Conservation (phyloP, 106 monocot genomes). For the Chionographis japonica region DNA sequence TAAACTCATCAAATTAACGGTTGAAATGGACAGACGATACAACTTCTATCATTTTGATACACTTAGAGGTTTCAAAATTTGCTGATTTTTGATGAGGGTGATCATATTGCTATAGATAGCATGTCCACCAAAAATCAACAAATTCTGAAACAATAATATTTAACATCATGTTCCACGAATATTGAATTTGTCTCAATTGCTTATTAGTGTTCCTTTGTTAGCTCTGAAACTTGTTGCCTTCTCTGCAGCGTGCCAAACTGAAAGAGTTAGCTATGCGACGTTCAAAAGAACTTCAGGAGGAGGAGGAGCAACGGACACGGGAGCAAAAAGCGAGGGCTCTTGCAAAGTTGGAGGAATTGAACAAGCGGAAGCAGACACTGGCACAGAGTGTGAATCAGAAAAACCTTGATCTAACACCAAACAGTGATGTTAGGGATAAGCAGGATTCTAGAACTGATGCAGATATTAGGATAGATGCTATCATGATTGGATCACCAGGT, state of each 20-base stretch:
- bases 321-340: conserved; percentile 91
- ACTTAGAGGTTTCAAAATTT: too few relatives aligned
- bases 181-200: too few relatives aligned
- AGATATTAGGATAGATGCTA: not conserved
- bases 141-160: too few relatives aligned
- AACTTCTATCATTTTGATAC: too few relatives aligned
- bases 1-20: too few relatives aligned
- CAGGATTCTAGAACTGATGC: conserved; percentile 3
- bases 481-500: not conserved
- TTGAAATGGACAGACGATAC: too few relatives aligned
- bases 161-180: too few relatives aligned
- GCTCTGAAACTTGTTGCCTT: not conserved
- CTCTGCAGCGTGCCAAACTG: conserved; percentile 52
- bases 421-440: conserved; percentile 5
- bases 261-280: conserved; percentile 75
- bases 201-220: too few relatives aligned
- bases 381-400: conserved; percentile 27
- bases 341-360: conserved; percentile 89
- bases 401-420: conserved; percentile 6
- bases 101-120: too few relatives aligned
- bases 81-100: too few relatives aligned
- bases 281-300: conserved; percentile 61
- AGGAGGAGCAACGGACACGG: conserved; percentile 78
- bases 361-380: conserved; percentile 47
- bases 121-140: too few relatives aligned